A percentile compares a stretch with the other conserved stretches of the same genome.
These are phyloP conservation scores for Auriscalpium microsporum DNA, from an alignment of 768 basidiomycete species.

Conservation along the genomic window DNA sequence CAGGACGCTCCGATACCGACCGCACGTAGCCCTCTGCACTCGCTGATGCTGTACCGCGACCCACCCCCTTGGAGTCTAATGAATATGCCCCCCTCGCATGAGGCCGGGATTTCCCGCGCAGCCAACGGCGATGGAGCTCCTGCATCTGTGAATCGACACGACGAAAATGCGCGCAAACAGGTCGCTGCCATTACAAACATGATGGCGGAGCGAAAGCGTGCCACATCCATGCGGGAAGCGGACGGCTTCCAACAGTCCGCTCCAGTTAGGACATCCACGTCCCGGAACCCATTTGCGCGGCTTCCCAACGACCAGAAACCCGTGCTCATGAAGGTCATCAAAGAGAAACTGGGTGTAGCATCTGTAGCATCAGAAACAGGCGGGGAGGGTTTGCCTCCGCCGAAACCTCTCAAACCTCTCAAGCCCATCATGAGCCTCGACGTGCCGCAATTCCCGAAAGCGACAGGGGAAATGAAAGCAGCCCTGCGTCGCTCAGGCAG, in stretches of 20 bases:
- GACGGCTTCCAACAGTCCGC: not conserved
- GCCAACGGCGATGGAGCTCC: not conserved
- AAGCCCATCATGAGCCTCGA: not conserved
- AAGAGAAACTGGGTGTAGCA: not conserved
- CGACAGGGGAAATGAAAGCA: not conserved
- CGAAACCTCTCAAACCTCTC: not conserved
- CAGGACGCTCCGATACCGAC: not conserved
- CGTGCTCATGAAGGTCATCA: not conserved
- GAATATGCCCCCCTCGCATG: not conserved
- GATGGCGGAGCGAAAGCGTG: not conserved
- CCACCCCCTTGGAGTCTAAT: constrained; percentile 11
- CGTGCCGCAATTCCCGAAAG: not conserved
- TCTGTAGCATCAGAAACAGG: not conserved
- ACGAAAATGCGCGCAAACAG: not conserved
- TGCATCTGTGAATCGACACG: not conserved
- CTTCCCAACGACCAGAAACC: not conserved
- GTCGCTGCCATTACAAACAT: not conserved
- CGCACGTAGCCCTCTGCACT: constrained; percentile 8
- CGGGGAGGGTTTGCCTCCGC: not conserved
- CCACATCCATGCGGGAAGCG: not conserved
- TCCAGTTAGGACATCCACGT: not conserved
- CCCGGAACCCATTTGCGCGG: not conserved
- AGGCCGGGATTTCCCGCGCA: too few species aligned
- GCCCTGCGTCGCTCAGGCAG: not conserved
- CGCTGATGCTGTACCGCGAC: constrained; percentile 14